These are phyloP conservation scores for Tetracentron sinense DNA, from an alignment of 164 flowering plant genomes.

Conservation along the genomic window DNA sequence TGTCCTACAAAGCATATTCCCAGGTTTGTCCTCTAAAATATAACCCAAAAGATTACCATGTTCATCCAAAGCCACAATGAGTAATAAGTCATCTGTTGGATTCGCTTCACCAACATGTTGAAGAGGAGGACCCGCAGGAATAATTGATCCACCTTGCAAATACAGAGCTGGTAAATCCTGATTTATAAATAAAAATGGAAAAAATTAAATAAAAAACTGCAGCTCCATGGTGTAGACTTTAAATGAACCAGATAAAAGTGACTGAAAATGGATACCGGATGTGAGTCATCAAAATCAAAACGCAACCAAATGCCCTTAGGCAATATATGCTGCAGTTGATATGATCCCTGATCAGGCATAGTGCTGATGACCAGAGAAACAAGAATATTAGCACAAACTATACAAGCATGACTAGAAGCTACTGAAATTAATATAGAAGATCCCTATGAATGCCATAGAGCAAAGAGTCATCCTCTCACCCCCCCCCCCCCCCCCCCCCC, in stretches of 20 bases:
- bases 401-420: background rate
- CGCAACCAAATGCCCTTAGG: slow-evolving; percentile 82
- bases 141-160: slow-evolving; percentile 81
- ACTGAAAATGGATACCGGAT: slow-evolving; percentile 62
- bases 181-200: slow-evolving; percentile 6
- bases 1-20: too few species aligned
- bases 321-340: slow-evolving; percentile 35
- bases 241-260: background rate
- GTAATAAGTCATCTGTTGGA: slow-evolving; percentile 62
- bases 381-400: slow-evolving; percentile 4
- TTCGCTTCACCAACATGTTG: slow-evolving; percentile 77
- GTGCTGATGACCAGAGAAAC: slow-evolving; percentile 43
- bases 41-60: slow-evolving; percentile 42
- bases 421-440: too few species aligned
- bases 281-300: slow-evolving; percentile 85
- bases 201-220: background rate
- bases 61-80: slow-evolving; percentile 77
- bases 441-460: too few species aligned
- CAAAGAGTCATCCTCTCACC: too few species aligned
- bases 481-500: too few species aligned
- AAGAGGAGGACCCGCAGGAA: slow-evolving; percentile 68
- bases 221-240: slow-evolving; percentile 1
- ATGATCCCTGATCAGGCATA: slow-evolving; percentile 35
- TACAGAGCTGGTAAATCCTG: slow-evolving; percentile 88
- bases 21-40: background rate